Evolutionary conservation across 2,329 filamentous ascomycete species (phyloP).

Genomic region (Colletotrichum tropicicola): DNA sequence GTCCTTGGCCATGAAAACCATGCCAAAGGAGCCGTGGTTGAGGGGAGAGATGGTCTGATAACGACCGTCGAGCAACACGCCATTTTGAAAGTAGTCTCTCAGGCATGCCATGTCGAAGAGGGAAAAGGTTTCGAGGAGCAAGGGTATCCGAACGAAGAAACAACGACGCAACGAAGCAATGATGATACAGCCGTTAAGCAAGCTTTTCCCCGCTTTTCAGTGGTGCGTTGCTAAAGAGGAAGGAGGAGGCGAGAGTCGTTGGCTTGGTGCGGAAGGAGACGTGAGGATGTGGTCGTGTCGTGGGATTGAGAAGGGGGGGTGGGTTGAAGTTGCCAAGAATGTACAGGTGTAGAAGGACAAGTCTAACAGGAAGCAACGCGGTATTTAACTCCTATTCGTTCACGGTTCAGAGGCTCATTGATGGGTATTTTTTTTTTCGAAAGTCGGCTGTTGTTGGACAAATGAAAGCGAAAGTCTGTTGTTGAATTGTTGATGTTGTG

Average conservation of each 20-base stretch:
- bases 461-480: constrained; percentile 31
- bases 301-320: neutral
- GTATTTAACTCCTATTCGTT: constrained; percentile 37
- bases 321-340: constrained; percentile 16
- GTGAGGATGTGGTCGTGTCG: neutral
- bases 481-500: constrained; percentile 15
- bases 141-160: constrained; percentile 25
- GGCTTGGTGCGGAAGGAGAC: neutral
- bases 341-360: constrained; percentile 22
- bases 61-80: constrained; percentile 85
- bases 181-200: constrained; percentile 18
- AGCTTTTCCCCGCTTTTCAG: neutral
- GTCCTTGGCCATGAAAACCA: constrained; percentile 95
- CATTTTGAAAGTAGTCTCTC: constrained; percentile 81
- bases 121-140: constrained; percentile 34
- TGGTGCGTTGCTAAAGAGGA: neutral
- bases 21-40: constrained; percentile 98
- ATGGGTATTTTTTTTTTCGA: constrained; percentile 29
- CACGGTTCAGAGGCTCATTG: constrained; percentile 52
- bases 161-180: constrained; percentile 11
- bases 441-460: constrained; percentile 21
- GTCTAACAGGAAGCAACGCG: constrained; percentile 32
- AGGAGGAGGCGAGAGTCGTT: neutral
- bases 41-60: constrained; percentile 92
- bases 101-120: constrained; percentile 77